Evolutionary conservation across 169 alveolate species (phyloP), one percentile per base, ranked within the genome.

Genomic region (Cryptosporidium bovis): DNA sequence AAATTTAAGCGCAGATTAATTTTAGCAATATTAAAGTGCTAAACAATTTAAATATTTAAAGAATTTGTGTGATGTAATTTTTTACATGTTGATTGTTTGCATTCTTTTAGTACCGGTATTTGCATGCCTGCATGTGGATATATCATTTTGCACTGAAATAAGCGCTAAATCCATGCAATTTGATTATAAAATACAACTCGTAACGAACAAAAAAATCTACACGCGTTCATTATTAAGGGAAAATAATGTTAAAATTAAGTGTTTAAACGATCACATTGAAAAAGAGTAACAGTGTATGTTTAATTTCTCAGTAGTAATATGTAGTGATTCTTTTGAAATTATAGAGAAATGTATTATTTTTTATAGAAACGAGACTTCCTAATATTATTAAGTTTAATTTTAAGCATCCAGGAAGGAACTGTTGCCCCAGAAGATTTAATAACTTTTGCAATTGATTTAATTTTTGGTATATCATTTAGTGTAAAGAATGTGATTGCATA

Each of bases 401-500:
- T 77, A 27, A 77, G 71, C 95, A 95, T 92, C 97, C 98, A 95
- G n/a, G 93, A 93, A 2, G 95, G 95, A 12, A 95, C 95, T 36
- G 92, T 93, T 48, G 93, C 84, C 67, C 96, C 97, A 15, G 95
- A 93, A 46, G 91, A 93, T 46, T 94, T 94, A 69, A 95, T 90
- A 34, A 94, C 90, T 33, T 93, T 93, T 18, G 95, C 96, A 20
- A 94, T 69, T 50, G 91, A 92, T 89, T 91, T 82, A 10, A 95
- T 62, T 53, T 87, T 83, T 58, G 91, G 93, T 27, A 90, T 90
- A 82, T 96, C 99, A 44, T 93, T 95, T 71, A 94, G 94, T 20
- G 97, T 96, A 60, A 93, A 93, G 46, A 95, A 92, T 24, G 99
- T 95, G 58, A 94, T 92, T 6, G 99, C 97, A 69, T 82, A 83